These are phyloP conservation scores for Glycine soja DNA, from an alignment of 306 rosid species.

Conservation along the genomic window DNA sequence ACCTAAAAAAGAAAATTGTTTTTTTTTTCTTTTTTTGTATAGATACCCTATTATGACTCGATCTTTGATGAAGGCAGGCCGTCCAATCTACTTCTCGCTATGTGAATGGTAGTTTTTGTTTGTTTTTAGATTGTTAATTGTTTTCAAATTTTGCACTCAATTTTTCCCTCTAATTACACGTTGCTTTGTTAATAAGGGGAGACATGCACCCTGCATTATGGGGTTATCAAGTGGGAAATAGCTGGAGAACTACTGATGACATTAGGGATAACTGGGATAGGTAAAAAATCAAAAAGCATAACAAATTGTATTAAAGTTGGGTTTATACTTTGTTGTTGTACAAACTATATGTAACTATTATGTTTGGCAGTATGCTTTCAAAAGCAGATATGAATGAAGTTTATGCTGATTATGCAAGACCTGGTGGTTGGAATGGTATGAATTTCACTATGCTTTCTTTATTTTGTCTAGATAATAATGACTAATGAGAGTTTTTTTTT, in stretches of 20 bases:
- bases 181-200: constrained; percentile 64
- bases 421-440: constrained; percentile 99
- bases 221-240: constrained; percentile 85
- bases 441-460: constrained; percentile 2
- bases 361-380: constrained; percentile 73
- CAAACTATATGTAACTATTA: not conserved
- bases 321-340: not conserved
- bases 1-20: not conserved
- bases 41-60: constrained; percentile 92
- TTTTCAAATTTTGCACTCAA: not conserved
- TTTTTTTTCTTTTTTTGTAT: not conserved
- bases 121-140: not conserved
- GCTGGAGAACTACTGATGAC: constrained; percentile 95
- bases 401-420: constrained; percentile 78
- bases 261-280: constrained; percentile 80
- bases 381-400: constrained; percentile 79
- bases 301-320: not conserved
- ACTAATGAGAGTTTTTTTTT: not conserved
- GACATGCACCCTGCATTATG: constrained; percentile 94
- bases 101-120: constrained; percentile 82
- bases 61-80: constrained; percentile 83
- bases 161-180: not conserved
- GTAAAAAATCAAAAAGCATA: constrained; percentile 41
- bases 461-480: not conserved
- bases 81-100: constrained; percentile 83